Conservation (phyloP, 352 stramenopile genomes). For the Phytophthora tentaculata region DNA sequence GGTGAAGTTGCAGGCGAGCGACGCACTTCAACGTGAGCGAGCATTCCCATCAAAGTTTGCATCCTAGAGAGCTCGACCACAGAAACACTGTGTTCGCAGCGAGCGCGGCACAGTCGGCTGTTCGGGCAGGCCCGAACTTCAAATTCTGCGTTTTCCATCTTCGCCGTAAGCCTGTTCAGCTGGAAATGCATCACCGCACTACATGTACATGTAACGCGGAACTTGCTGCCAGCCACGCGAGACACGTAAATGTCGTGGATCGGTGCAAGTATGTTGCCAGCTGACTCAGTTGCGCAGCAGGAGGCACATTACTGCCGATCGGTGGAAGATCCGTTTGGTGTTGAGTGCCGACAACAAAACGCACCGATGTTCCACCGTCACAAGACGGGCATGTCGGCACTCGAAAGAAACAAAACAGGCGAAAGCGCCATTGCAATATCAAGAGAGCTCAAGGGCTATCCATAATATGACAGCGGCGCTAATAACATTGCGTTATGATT, state of each 20-base stretch:
- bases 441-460: neutral
- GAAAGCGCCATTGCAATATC: too few species aligned
- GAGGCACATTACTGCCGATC: slow-evolving; percentile 9
- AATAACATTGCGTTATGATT: neutral
- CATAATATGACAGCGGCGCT: too few species aligned
- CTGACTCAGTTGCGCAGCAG: slow-evolving; percentile 2
- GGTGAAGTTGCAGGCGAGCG: neutral
- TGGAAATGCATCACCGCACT: slow-evolving; percentile 1
- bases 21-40: slow-evolving; percentile 23
- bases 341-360: too few species aligned
- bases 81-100: slow-evolving; percentile 19
- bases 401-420: too few species aligned
- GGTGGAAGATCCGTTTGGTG: too few species aligned
- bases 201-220: neutral
- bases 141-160: neutral
- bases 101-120: slow-evolving; percentile 22
- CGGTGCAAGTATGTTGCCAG: neutral
- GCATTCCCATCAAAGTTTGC: slow-evolving; percentile 19
- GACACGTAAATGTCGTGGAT: neutral
- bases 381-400: too few species aligned
- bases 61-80: slow-evolving; percentile 32
- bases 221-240: neutral
- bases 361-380: too few species aligned
- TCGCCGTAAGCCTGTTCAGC: neutral
- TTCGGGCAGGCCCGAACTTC: slow-evolving; percentile 8